Evolutionary conservation across 176 grass and related monocot genomes (phyloP), one percentile per base, ranked within the genome.

Genomic region (Bromus sterilis): DNA sequence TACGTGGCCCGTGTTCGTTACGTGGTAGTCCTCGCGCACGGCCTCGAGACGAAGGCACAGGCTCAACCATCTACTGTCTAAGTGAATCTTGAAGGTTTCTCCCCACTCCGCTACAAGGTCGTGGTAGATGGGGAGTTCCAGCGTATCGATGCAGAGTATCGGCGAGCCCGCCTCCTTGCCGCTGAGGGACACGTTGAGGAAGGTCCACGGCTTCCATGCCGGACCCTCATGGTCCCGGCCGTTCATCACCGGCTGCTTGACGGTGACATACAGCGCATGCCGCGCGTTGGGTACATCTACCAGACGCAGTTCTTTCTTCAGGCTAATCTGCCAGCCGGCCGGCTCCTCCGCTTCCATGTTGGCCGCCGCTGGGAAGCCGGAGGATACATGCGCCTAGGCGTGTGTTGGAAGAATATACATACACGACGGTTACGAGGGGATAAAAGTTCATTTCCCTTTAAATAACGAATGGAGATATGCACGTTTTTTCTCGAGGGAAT

Each of bases 161-260:
- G n/a, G n/a, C n/a, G n/a, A n/a, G n/a, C n/a, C n/a, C n/a, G n/a
- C 0, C 13, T 9, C 35, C 1, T 5, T 0, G 1, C 35, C 12
- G 75, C 8, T 43, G 74, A 83, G 2, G 34, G 1, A 1, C 33
- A 56, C 80, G 15, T 66, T 2, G 21, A 83, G 28, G 9, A 4
- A 3, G 80, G 65, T 74, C 9, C 26, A n/a, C 14, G 0, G 4
- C n/a, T 30, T 66, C 86, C 86, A 88, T 35, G 16, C 56, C 13
- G 69, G 25, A 21, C 84, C 85, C 68, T 71, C 41, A 7, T 46
- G 18, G 26, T 4, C 7, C 30, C 4, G 35, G 78, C 78, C 72
- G 31, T 2, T 36, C 78, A 68, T 67, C 37, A 1, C 21, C 18
- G 85, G 85, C 11, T 1, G 8, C 3, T 5, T 43, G 21, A 88